Base-by-base conservation (phyloP, 2,329 filamentous ascomycete genomes). In the Hawksworthiomyces lignivorus region DNA sequence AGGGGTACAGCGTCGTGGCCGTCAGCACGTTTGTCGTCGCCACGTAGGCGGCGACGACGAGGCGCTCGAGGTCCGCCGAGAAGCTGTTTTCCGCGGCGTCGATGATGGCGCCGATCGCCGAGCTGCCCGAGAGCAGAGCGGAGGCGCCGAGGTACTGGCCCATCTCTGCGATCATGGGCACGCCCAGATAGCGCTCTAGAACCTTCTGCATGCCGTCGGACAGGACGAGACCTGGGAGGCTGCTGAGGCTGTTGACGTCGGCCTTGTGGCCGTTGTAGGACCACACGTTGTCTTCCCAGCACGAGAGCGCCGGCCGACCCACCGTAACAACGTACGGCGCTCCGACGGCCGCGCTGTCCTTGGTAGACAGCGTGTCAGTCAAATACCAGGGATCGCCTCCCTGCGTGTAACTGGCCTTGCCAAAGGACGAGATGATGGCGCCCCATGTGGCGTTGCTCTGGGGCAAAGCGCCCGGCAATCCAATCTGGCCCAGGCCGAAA, bases 241-340 rank as follows among this genome's bases (percentile, higher is more conserved):
- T 39, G 28, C 39, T 41, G 12, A 54, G 36, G 4, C 15, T 29
- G 14, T 24, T 39, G 32, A 52, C 42, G 15, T 45, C 48, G 24
- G 43, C 49, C 26, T 35, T 50, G 5, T 44, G 30, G 15, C 42
- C 48, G 14, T 39, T 2, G 32, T 53, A 56, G 3, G 48, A 50
- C 54, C 54, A 57, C 14, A 54, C 44, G 34, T 51, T 45, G 22
- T 50, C 48, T 39, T 57, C 44, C 54, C 52, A 54, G 35, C 52
- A 54, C 11, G 49, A 50, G 5, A 54, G 47, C 6, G 42, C 48
- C 7, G 54, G 53, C 21, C 49, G 45, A 15, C 29, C 31, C 7
- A 35, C 11, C 11, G 26, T 10, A 12, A 56, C 53, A 5, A 33
- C 15, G 29, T 52, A 50, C 10, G 22, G 39, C 14, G 38, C 38